These are phyloP conservation scores for Euclidium syriacum DNA, from an alignment of 345 rosid species.

Conservation along the genomic window DNA sequence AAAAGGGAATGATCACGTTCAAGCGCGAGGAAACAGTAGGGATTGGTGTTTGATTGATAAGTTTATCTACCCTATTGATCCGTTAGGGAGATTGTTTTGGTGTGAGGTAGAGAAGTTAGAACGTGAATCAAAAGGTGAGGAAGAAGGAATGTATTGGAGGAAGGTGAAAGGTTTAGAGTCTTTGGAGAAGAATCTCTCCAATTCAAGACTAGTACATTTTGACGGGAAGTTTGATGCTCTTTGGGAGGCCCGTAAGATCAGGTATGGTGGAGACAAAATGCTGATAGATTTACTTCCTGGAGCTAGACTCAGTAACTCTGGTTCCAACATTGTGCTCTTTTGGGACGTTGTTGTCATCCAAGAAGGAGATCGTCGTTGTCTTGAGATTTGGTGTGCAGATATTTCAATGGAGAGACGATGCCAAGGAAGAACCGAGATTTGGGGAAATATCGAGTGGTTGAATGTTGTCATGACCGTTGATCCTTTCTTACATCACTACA, in stretches of 20 bases:
- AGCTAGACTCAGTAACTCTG: background rate
- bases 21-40: background rate
- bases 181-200: conserved; percentile 52
- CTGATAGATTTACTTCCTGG: background rate
- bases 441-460: conserved; percentile 53
- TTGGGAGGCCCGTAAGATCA: too few relatives aligned
- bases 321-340: conserved; percentile 58
- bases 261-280: background rate
- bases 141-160: conserved; percentile 29
- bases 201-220: too few relatives aligned
- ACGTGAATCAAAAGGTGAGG: background rate
- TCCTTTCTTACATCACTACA: background rate
- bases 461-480: background rate
- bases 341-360: too few relatives aligned
- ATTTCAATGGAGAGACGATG: too few relatives aligned
- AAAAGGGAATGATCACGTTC: too few relatives aligned
- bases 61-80: conserved; percentile 59
- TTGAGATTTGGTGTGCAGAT: too few relatives aligned
- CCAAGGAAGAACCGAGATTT: conserved; percentile 31
- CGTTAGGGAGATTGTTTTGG: conserved; percentile 55
- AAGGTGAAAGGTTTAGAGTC: conserved; percentile 44
- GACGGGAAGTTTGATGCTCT: too few relatives aligned
- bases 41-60: conserved; percentile 48
- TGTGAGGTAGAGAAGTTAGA: conserved; percentile 31
- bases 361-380: too few relatives aligned